Evolutionary conservation across 2,329 filamentous ascomycete genomes (phyloP).

Genomic region (Gliomastix tumulicola): DNA sequence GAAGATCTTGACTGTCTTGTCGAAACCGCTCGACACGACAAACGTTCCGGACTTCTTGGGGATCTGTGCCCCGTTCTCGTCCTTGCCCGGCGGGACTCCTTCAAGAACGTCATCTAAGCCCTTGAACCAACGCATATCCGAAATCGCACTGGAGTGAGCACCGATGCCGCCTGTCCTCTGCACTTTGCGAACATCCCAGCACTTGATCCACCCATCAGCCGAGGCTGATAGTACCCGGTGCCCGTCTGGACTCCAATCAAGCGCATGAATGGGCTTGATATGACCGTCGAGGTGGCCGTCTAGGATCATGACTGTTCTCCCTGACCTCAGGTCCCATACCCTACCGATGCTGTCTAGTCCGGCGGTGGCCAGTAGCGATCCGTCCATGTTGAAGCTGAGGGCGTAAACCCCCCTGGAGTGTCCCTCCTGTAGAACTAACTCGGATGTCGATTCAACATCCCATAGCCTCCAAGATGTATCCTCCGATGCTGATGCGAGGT

Average conservation of each 20-base stretch:
- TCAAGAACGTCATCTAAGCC: constrained; percentile 69
- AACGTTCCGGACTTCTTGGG: constrained; percentile 90
- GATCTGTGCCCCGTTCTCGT: constrained; percentile 57
- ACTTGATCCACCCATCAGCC: constrained; percentile 92
- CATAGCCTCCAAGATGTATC: constrained; percentile 96
- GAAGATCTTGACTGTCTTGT: constrained; percentile 92
- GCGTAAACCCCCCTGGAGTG: constrained; percentile 92
- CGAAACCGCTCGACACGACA: constrained; percentile 85
- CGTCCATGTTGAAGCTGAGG: constrained; percentile 84
- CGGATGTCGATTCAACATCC: constrained; percentile 81
- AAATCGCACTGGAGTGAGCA: constrained; percentile 85
- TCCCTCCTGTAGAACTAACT: constrained; percentile 85
- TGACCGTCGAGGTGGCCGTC: constrained; percentile 76
- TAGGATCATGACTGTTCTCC: constrained; percentile 90
- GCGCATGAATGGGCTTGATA: constrained; percentile 85
- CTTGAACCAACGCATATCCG: constrained; percentile 90
- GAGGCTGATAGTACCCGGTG: constrained; percentile 90
- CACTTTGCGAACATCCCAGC: constrained; percentile 93
- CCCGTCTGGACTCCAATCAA: constrained; percentile 90
- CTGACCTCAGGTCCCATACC: constrained; percentile 91
- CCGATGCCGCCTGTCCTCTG: constrained; percentile 77
- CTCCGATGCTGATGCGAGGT: constrained; percentile 87
- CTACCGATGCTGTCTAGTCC: constrained; percentile 91
- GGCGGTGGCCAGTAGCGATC: constrained; percentile 84
- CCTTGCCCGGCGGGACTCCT: constrained; percentile 50